These are phyloP conservation scores for Colletotrichum sp. DNA, from an alignment of 2,329 filamentous ascomycete genomes.

Conservation along the genomic window DNA sequence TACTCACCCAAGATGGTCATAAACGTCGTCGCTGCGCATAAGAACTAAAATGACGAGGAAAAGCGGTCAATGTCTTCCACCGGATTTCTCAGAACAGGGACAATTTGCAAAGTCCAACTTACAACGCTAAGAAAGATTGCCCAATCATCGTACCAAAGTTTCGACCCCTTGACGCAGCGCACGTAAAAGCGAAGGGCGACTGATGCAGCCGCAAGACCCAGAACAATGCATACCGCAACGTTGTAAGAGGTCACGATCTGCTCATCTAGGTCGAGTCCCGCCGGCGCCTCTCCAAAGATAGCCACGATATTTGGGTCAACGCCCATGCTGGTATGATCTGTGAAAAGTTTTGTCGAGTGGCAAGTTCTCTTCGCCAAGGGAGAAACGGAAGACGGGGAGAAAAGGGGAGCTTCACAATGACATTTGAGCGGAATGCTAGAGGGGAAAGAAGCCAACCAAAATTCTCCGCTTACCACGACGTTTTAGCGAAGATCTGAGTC, in stretches of 20 bases:
- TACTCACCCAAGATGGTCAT: neutral
- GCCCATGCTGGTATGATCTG: neutral
- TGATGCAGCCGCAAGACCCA: neutral
- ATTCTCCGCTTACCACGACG: neutral
- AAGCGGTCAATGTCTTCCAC: neutral
- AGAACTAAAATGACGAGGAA: neutral
- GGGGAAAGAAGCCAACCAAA: neutral
- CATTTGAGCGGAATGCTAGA: neutral
- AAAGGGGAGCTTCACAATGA: neutral
- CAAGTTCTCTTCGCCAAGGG: neutral
- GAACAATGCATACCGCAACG: neutral
- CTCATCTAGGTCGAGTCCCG: neutral
- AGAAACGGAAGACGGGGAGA: neutral
- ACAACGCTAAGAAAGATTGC: neutral
- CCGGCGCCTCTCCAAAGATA: neutral
- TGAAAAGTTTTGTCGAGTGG: neutral
- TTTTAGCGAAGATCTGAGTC: neutral
- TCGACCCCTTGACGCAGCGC: neutral
- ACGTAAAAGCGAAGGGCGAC: neutral
- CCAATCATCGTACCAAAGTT: neutral
- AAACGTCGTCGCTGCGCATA: neutral
- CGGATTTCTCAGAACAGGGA: neutral
- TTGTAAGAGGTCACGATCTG: neutral
- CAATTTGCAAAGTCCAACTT: neutral
- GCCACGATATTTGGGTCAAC: neutral